Conservation (phyloP, 305 asterid species). For the Fraxinus xanthoxyloides region DNA sequence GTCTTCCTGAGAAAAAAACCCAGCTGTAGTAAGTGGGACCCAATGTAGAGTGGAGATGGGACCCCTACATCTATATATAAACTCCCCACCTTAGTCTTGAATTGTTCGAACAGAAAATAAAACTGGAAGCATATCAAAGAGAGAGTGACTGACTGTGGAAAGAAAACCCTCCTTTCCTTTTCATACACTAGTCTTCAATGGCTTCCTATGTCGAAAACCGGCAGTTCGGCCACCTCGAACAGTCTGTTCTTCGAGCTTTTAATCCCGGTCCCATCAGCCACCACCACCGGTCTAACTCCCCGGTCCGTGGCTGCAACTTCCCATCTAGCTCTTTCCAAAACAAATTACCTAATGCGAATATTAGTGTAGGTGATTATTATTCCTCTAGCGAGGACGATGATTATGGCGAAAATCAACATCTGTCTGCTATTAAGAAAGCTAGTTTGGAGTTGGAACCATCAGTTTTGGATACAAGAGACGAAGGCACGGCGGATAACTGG, state of each 20-base stretch:
- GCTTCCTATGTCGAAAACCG: constrained; percentile 82
- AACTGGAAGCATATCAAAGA: neutral
- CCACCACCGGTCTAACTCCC: constrained; percentile 59
- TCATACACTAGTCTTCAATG: constrained; percentile 43
- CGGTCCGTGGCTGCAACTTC: constrained; percentile 50
- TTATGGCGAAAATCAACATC: constrained; percentile 33
- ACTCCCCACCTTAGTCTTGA: constrained; percentile 17
- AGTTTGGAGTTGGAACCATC: constrained; percentile 71
- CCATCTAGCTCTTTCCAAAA: constrained; percentile 18
- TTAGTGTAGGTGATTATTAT: constrained; percentile 25
- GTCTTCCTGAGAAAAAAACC: too few relatives aligned
- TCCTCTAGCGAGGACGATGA: constrained; percentile 54
- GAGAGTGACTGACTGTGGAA: neutral
- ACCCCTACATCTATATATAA: constrained; percentile 40
- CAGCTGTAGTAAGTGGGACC: neutral
- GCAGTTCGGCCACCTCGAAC: constrained; percentile 53
- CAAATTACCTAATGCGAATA: neutral
- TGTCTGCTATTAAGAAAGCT: constrained; percentile 35
- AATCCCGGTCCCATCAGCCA: constrained; percentile 34
- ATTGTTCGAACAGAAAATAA: constrained; percentile 25
- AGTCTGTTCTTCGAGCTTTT: constrained; percentile 33
- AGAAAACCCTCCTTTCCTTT: neutral
- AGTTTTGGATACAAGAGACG: constrained; percentile 59
- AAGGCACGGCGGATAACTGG: constrained; percentile 77
- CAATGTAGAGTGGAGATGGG: neutral